Evolutionary conservation across 2,329 filamentous ascomycete species (phyloP), one percentile per base, ranked within the genome.

Genomic region (Myotisia sp.): DNA sequence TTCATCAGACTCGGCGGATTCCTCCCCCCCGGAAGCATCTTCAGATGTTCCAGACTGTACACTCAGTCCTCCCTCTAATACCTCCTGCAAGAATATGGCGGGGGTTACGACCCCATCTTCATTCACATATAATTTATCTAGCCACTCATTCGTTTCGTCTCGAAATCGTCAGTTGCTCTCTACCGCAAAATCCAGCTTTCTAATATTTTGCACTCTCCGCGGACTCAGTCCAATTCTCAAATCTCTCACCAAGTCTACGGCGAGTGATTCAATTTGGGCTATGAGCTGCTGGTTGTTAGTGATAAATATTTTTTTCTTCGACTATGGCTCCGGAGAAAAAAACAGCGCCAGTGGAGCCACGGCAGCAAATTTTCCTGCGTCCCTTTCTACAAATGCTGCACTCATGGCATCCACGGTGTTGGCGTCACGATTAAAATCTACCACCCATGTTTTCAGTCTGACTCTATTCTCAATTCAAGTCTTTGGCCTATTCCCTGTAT

Each of bases 241-340:
- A 56, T 94, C 86, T 1, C 71, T 98, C n/a, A 98, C 90, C 1
- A 73, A 72, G 33, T 94, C 86, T 4, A 95, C 87, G 3, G 87
- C 83, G 5, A 80, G 74, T 37, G 90, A 98, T 65, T 90, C 80
- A 27, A 98, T 98, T 53, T 98, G 90, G 90, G 84, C 90, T 38
- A 80, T 98, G 65, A 90, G 83, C 33, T 86, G 83, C 50, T 90
- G 85, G 76, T 69, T 98, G 28, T 73, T 98, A 42, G 73, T 81
- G 48, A 87, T 94, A 59, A 98, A 98, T 56, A 84, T 95, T 41
- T 92, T 93, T 59, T 94, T 92, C 55, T 95, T 94, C 52, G 90
- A 98, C 65, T 98, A 98, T 56, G 82, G 83, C 7, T 79, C 81
- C 34, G 34, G 34, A n/a, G 29, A 39, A 34, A 20, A 35, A 32